These are phyloP conservation scores for Chalciporus sp. DNA, from an alignment of 1,284 basidiomycete species.

Conservation along the genomic window DNA sequence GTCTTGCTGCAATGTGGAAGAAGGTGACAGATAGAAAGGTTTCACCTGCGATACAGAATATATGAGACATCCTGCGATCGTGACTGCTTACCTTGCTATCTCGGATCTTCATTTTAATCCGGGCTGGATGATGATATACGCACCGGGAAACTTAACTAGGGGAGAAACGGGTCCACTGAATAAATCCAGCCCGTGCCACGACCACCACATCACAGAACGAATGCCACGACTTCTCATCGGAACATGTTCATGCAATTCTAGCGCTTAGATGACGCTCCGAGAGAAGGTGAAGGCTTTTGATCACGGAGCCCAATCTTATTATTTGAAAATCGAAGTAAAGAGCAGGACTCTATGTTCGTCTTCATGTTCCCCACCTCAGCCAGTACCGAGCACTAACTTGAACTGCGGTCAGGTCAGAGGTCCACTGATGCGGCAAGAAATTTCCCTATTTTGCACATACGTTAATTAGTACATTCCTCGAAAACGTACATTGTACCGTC, in stretches of 20 bases:
- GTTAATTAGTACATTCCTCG: no score
- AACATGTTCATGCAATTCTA: background rate
- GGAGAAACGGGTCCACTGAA: background rate
- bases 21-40: background rate
- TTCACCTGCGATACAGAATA: background rate
- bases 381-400: no score
- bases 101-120: slow-evolving; percentile 5
- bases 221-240: background rate
- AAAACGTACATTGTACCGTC: no score
- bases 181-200: background rate
- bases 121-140: slow-evolving; percentile 4
- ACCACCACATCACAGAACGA: background rate
- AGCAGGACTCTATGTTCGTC: no score
- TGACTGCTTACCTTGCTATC: slow-evolving; percentile 1
- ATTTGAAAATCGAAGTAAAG: no score
- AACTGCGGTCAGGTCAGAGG: no score
- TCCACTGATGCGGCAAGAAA: no score
- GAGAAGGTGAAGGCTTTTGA: no score
- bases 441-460: no score
- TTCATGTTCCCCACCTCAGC: no score
- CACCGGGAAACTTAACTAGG: background rate
- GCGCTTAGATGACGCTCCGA: no score
- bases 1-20: background rate
- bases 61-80: slow-evolving; percentile 4
- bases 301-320: no score